Evolutionary conservation across 164 flowering plant genomes (phyloP), one percentile per base, ranked within the genome.

Genomic region (Kalanchoe fedtschenkoi): DNA sequence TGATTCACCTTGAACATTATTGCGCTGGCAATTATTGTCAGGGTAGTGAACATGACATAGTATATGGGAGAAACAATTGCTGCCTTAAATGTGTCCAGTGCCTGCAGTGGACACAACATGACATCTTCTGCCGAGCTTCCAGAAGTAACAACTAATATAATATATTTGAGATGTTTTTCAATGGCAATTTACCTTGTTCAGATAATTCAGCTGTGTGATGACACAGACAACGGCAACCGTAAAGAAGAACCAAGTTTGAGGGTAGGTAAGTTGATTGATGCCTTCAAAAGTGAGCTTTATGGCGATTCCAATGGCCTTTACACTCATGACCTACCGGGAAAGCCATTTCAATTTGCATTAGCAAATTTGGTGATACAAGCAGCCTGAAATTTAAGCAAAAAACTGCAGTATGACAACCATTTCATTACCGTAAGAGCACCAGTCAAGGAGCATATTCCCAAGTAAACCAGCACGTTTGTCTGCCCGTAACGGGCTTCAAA

Each of bases 1-100:
- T 13, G 59, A 26, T 17, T 43, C 77, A 87, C 98, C 96, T 92
- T 92, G 68, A 87, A 92, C 96, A 92, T 89, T 58, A 92, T 89
- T 42, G 82, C 91, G 68, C 91, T 89, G 8, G 98, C 98, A 68
- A 76, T 64, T 39, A 92, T 92, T 3, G 98, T 87, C 62, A 92
- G 77, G 62, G 98, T 87, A 19, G 98, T 87, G 71, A 92, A 92
- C 91, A 89, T 87, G 21, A 89, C 96, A 63, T 92, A 92, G 64
- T 89, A 89, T 58, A 92, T 84, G 46, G 96, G 98, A 74, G 98
- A 89, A 72, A 92, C 98, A 62, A 92, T 72, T 60, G 96, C 91
- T 1, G 98, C 83, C 64, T 79, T 86, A 78, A 89, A 92, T 62
- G 98, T 84, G 71, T 89, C 96, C 73, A 89, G 71, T 38, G 97